A percentile compares a stretch with the other conserved stretches of the same genome.
phyloP scores from a whole-genome alignment of 176 grass and related monocot species.

The Aechmea fasciata region DNA sequence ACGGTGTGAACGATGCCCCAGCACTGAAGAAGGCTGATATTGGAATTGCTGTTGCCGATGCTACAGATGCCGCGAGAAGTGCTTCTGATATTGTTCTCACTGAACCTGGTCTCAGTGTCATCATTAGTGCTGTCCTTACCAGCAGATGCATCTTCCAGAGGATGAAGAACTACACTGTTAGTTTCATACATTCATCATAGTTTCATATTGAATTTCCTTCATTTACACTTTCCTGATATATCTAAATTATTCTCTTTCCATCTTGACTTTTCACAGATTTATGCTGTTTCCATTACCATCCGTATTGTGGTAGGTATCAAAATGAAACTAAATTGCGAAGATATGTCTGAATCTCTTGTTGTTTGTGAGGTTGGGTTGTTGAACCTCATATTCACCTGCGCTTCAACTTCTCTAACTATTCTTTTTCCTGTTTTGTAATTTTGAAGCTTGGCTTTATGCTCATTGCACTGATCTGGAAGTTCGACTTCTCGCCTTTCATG shows the following conservation, averaged over 20 bases:
- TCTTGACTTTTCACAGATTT: conserved; percentile 45
- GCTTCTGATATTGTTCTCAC: conserved; percentile 95
- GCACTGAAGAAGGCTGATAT: conserved; percentile 96
- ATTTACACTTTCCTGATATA: not conserved
- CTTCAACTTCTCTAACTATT: not conserved
- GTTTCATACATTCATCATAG: conserved; percentile 2
- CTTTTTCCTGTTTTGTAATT: conserved; percentile 19
- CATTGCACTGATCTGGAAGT: conserved; percentile 94
- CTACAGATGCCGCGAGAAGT: conserved; percentile 84
- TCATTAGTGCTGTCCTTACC: conserved; percentile 92
- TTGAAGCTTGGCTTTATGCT: conserved; percentile 84
- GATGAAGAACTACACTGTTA: conserved; percentile 98
- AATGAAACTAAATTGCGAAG: not conserved
- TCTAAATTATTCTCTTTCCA: conserved; percentile 2
- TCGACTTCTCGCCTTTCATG: conserved; percentile 94
- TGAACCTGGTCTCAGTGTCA: conserved; percentile 94
- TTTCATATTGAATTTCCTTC: not conserved
- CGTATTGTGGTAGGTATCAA: conserved; percentile 79
- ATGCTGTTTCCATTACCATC: conserved; percentile 97
- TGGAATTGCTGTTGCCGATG: conserved; percentile 93
- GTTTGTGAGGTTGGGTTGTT: no score
- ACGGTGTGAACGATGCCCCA: conserved; percentile 94
- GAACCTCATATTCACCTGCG: not conserved
- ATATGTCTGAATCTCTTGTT: no score
- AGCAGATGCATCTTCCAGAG: conserved; percentile 98